phyloP scores from a whole-genome alignment of 768 basidiomycete species.

The Termitomyces sp. region DNA sequence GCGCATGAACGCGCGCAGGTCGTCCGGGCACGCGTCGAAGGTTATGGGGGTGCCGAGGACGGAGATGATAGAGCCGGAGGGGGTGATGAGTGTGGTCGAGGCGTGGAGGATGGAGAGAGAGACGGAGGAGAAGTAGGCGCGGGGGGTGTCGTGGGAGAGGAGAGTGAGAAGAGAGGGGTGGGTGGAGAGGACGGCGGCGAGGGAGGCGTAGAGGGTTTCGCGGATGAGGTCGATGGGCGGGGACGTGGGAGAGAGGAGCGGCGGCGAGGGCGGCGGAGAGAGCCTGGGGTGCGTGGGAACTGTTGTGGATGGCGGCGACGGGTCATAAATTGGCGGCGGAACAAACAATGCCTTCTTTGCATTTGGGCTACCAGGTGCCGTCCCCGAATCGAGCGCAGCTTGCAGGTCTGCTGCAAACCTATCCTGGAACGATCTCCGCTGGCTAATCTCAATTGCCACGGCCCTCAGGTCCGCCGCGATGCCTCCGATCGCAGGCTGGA shows the following conservation, averaged over 20 bases:
- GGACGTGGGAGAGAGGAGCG: conserved; percentile 38
- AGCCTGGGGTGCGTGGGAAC: too few species aligned
- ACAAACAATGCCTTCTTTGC: conserved; percentile 57
- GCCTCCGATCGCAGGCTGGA: conserved; percentile 40
- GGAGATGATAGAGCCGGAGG: conserved; percentile 48
- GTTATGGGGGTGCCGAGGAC: conserved; percentile 55
- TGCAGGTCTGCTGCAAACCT: conserved; percentile 72
- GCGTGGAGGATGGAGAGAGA: conserved; percentile 69
- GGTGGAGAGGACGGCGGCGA: conserved; percentile 62
- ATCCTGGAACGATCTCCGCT: conserved; percentile 79
- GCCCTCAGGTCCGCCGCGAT: conserved; percentile 80
- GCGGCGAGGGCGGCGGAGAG: background rate
- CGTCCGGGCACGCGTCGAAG: conserved; percentile 53
- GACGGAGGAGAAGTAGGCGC: conserved; percentile 79
- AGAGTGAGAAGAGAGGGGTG: conserved; percentile 48
- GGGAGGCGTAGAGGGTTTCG: conserved; percentile 80
- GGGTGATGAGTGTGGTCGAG: conserved; percentile 42
- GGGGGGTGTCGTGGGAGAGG: conserved; percentile 56
- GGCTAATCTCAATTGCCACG: conserved; percentile 84
- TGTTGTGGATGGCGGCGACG: conserved; percentile 16
- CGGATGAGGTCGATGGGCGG: conserved; percentile 75
- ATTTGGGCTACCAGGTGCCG: conserved; percentile 19
- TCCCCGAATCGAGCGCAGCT: conserved; percentile 69
- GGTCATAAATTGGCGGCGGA: conserved; percentile 65
- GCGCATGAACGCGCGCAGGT: conserved; percentile 64